Evolutionary conservation across 164 flowering plant genomes (phyloP), one percentile per base, ranked within the genome.

Genomic region (Hamamelis virginiana): DNA sequence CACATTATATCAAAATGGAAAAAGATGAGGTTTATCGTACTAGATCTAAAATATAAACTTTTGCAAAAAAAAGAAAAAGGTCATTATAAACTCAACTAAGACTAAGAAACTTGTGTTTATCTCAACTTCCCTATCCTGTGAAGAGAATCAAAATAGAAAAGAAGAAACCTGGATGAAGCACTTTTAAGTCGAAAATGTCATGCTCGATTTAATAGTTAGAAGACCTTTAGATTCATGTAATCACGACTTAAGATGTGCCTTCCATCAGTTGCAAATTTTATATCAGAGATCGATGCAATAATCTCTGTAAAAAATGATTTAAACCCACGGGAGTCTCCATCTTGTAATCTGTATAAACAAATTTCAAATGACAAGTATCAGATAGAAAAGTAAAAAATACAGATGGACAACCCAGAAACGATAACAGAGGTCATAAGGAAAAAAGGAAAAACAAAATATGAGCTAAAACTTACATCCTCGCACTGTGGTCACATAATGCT

Each of bases 221-320:
- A 60, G 45, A 92, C 97, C 97, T 92, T 90, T 67, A 92, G 77
- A 72, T 75, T 90, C 94, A 92, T 88, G 77, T 84, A 92, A 80
- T 92, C 97, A 28, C 96, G 94, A 72, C 87, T 90, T 73, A 92
- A 74, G 38, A 90, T 78, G 76, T 87, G 85, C 60, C 84, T 82
- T 74, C 92, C 97, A 76, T 85, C 89, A 33, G 69, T 80, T 65
- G 86, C 78, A 76, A 90, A 92, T 81, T 90, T 89, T 65, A 92
- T 72, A 68, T 87, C 89, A 48, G 97, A 88, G 53, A 92, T 86
- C 26, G 97, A 85, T 48, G 90, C 76, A 8, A 85, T 80, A 67
- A 92, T 83, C 81, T 90, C 96, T 5, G 96, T 85, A 64, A 92
- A 89, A 78, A 92, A 81, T 64, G 96, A 79, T 80, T 78, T 90